These are phyloP conservation scores for Tardiomyces blankii DNA, from an alignment of 1,139 yeast genomes.

Conservation along the genomic window DNA sequence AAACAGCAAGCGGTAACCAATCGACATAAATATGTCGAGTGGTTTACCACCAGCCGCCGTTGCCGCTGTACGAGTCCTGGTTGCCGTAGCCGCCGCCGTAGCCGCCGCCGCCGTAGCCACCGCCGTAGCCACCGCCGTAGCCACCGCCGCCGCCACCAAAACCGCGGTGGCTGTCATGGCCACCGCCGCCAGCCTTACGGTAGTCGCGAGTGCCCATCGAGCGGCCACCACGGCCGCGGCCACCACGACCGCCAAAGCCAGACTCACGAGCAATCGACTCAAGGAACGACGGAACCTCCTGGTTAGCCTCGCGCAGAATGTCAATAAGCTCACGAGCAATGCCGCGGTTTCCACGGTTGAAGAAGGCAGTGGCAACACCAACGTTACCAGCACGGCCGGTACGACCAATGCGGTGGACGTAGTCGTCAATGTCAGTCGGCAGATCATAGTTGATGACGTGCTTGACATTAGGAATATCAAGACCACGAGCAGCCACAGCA, in stretches of 20 bases:
- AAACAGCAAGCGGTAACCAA: conserved; percentile 18
- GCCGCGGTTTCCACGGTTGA: conserved; percentile 90
- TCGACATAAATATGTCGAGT: conserved; percentile 9
- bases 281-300: conserved; percentile 89
- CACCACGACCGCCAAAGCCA: conserved; percentile 48
- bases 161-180: conserved; percentile 22
- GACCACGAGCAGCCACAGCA: conserved; percentile 98
- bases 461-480: conserved; percentile 97
- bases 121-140: conserved; percentile 18
- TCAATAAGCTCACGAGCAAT: conserved; percentile 82
- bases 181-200: conserved; percentile 26
- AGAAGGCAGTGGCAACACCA: conserved; percentile 97
- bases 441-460: conserved; percentile 96
- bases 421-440: conserved; percentile 95
- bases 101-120: conserved; percentile 22
- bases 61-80: conserved; percentile 19
- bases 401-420: conserved; percentile 99
- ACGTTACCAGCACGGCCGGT: conserved; percentile 99
- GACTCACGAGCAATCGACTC: conserved; percentile 72
- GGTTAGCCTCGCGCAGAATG: conserved; percentile 89
- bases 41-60: conserved; percentile 13
- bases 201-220: conserved; percentile 27
- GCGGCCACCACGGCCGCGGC: conserved; percentile 40
- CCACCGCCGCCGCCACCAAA: conserved; percentile 18
- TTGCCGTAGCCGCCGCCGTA: conserved; percentile 25